Conservation (phyloP, 441 rosid genomes). For the Arabidopsis lyrata region DNA sequence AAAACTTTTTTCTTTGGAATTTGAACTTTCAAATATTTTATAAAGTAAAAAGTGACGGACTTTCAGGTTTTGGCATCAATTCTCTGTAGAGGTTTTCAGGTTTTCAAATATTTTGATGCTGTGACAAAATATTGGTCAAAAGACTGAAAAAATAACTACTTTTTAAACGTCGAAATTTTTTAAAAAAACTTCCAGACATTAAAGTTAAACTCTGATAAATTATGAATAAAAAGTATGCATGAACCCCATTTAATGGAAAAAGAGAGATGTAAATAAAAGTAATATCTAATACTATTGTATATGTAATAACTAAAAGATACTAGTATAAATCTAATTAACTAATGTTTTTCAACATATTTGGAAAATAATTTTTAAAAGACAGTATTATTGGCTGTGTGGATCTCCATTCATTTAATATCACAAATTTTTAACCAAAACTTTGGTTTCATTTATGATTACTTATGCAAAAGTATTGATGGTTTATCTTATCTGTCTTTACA, state of each 20-base stretch:
- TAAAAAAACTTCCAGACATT: no score
- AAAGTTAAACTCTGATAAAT: no score
- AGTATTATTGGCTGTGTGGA: not conserved
- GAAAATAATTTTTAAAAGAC: not conserved
- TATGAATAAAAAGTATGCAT: not conserved
- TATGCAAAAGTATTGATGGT: not conserved
- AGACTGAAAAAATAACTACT: not conserved
- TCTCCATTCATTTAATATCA: not conserved
- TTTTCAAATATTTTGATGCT: not conserved
- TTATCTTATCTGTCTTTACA: not conserved
- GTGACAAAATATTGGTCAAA: slow-evolving; percentile 36
- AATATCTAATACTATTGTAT: not conserved
- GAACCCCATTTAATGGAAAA: not conserved
- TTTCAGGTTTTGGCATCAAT: slow-evolving; percentile 20
- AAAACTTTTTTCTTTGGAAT: not conserved
- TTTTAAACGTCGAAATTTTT: no score
- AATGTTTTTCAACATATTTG: not conserved
- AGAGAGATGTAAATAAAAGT: not conserved
- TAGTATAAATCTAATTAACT: not conserved
- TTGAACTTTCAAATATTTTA: not conserved
- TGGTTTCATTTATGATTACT: not conserved
- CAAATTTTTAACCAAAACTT: not conserved
- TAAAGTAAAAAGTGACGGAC: slow-evolving; percentile 11
- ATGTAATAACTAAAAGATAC: not conserved
- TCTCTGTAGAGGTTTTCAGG: not conserved